phyloP scores from a whole-genome alignment of 495 filamentous ascomycete genomes.

The Trichoderma asperelloides region DNA sequence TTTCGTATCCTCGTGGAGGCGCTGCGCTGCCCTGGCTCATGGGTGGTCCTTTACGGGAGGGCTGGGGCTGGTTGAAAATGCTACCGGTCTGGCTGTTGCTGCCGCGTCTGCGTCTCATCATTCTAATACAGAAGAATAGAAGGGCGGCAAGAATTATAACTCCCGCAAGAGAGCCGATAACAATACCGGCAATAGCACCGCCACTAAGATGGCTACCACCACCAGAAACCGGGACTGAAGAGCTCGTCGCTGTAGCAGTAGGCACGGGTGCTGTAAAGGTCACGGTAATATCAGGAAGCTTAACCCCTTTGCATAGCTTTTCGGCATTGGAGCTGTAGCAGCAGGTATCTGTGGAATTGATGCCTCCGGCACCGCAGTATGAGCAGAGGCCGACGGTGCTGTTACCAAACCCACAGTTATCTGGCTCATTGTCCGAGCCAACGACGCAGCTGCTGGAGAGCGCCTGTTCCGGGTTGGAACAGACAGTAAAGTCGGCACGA shows the following conservation, averaged over 20 bases:
- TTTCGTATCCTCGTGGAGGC: conserved; percentile 54
- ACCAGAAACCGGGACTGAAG: neutral
- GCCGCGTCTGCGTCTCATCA: conserved; percentile 48
- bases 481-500: conserved; percentile 86
- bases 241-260: conserved; percentile 32
- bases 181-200: conserved; percentile 83
- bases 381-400: conserved; percentile 81
- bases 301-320: conserved; percentile 58
- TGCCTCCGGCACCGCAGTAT: conserved; percentile 72
- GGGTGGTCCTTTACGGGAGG: conserved; percentile 51
- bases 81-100: conserved; percentile 44
- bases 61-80: conserved; percentile 80
- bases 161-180: conserved; percentile 69
- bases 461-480: conserved; percentile 69
- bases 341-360: conserved; percentile 91
- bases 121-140: conserved; percentile 50
- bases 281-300: conserved; percentile 65
- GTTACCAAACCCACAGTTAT: conserved; percentile 77
- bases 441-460: conserved; percentile 66
- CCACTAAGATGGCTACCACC: conserved; percentile 53
- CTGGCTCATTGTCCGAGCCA: conserved; percentile 69
- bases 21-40: conserved; percentile 23
- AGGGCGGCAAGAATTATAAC: conserved; percentile 58
- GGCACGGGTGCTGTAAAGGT: conserved; percentile 50
- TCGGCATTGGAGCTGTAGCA: conserved; percentile 74